Base-by-base conservation (phyloP, 2,329 filamentous ascomycete genomes). In the Penicillium sp. region DNA sequence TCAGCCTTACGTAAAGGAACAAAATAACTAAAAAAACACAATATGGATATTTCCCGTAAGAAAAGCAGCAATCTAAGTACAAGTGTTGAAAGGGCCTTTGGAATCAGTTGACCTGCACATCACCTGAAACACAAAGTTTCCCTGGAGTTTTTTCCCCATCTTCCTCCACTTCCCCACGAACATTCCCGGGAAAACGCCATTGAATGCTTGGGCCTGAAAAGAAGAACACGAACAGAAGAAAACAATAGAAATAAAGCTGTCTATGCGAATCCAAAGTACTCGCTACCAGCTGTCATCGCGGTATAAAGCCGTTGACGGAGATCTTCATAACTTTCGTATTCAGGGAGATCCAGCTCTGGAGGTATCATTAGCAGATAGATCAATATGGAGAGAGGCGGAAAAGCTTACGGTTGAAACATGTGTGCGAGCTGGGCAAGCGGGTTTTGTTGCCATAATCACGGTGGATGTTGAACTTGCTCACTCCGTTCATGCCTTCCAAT, bases 391-490 rank as follows among this genome's bases (percentile, higher is more conserved):
- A 10, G 31, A 48, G 10, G 39, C n/a, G 50, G 16, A 37, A 35
- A 52, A 60, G 89, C 91, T 89, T 86, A 96, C 92, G 95, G 75
- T 99, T 99, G 80, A 99, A 99, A 82, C 95, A 99, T 62, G 95
- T 99, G 76, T 99, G 96, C 68, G 93, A 96, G 68, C 91, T 96
- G 55, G 95, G 95, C 63, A 99, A 83, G 65, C 95, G 90, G 71
- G 97, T 91, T 78, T 97, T 98, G 81, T 90, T 93, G 68, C 93
- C 93, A 77, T 96, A 97, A 76, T 98, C 95, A 63, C 95, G 91
- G 73, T 99, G 95, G 62, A 99, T 98, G 75, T 98, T 99, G 86
- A 99, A 99, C 63, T 91, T 88, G 76, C 90, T 96, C 74, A 98
- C 88, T 39, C 95, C 95, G 71, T 99, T 98, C 95, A 99, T 99